Conservation (phyloP, 2,329 filamentous ascomycete species). For the Diaporthe helianthi region DNA sequence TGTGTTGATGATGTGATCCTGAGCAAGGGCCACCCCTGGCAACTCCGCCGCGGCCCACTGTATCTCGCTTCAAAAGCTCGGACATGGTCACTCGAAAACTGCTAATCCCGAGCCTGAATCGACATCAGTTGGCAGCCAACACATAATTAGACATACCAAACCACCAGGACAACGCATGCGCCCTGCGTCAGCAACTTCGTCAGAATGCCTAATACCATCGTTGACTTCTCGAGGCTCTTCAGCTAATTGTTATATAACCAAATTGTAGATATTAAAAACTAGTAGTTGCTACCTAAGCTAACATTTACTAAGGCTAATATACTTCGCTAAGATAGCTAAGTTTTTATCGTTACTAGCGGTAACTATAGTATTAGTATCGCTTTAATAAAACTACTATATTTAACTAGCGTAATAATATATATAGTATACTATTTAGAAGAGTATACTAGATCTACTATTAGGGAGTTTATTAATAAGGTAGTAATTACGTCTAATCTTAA, state of each 20-base stretch:
- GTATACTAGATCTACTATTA: constrained; percentile 45
- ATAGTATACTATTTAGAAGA: constrained; percentile 40
- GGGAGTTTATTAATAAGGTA: constrained; percentile 37
- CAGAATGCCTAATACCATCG: constrained; percentile 30
- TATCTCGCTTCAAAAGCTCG: neutral
- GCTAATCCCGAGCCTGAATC: neutral
- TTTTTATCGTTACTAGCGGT: constrained; percentile 56
- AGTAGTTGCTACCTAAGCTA: constrained; percentile 39
- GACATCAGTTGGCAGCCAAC: neutral
- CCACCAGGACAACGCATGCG: neutral
- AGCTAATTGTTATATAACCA: constrained; percentile 15
- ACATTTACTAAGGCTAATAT: constrained; percentile 40
- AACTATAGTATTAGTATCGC: constrained; percentile 55
- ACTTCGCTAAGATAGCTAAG: constrained; percentile 39
- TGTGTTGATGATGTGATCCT: neutral
- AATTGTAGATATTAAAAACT: constrained; percentile 28
- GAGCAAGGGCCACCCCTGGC: neutral
- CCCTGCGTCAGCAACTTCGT: neutral
- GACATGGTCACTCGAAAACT: neutral
- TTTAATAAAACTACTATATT: constrained; percentile 59
- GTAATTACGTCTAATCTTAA: constrained; percentile 23
- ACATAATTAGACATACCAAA: neutral
- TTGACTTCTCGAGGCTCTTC: constrained; percentile 31
- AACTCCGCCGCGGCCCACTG: neutral
- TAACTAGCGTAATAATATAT: constrained; percentile 46